Evolutionary conservation across 495 filamentous ascomycete genomes (phyloP).

Genomic region (Gamarada debralockiae): DNA sequence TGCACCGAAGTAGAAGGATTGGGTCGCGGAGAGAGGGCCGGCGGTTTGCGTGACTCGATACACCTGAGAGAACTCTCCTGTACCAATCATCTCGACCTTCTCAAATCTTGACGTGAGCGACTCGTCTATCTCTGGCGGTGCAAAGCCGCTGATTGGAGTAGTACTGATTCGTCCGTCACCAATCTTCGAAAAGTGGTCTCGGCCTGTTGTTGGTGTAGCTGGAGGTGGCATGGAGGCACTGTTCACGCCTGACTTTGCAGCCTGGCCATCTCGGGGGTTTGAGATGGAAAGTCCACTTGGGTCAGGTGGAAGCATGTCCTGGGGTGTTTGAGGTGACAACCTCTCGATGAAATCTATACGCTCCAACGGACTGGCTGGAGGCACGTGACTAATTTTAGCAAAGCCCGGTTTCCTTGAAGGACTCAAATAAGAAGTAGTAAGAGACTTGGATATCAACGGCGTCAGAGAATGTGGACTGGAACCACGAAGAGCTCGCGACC

Average conservation of each 20-base stretch:
- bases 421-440: conserved; percentile 26
- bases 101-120: conserved; percentile 68
- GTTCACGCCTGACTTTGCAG: conserved; percentile 29
- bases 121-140: conserved; percentile 65
- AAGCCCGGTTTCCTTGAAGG: conserved; percentile 29
- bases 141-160: conserved; percentile 51
- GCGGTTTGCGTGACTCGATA: conserved; percentile 60
- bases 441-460: conserved; percentile 31
- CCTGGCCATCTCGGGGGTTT: conserved; percentile 39
- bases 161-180: conserved; percentile 38
- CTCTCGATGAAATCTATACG: conserved; percentile 42
- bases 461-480: conserved; percentile 26
- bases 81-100: conserved; percentile 71
- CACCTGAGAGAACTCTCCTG: conserved; percentile 89
- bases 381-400: conserved; percentile 41
- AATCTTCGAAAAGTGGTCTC: conserved; percentile 47
- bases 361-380: conserved; percentile 48
- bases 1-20: conserved; percentile 40
- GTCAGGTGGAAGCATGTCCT: conserved; percentile 75
- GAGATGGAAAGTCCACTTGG: conserved; percentile 72
- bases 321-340: conserved; percentile 74
- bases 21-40: conserved; percentile 31
- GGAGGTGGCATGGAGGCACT: conserved; percentile 52
- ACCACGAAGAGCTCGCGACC: conserved; percentile 32
- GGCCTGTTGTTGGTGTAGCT: conserved; percentile 74